Evolutionary conservation across 805 yeast species (phyloP), one percentile per base, ranked within the genome.

Genomic region (Wickerhamiella lipophila): DNA sequence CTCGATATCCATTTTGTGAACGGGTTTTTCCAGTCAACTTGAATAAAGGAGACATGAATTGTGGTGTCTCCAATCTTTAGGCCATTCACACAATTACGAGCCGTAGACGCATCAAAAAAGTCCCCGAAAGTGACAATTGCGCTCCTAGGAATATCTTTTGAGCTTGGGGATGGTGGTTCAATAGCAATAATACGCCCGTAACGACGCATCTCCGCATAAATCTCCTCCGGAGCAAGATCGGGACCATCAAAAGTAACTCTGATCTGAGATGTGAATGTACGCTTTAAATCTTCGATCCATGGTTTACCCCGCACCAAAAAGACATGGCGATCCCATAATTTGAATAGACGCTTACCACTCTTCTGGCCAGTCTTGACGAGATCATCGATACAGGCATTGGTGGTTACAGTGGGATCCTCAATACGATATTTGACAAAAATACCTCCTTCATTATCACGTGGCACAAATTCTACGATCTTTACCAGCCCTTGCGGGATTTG

Each of bases 201-300:
- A 55, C 96, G 71, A 66, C 97, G 75, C 61, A 92, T 79, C 47
- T 86, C 65, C 1, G 83, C 73, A 57, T 88, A 89, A 47, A 88
- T 62, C 48, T 80, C 81, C 63, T 88, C 96, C 54, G 86, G 94
- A 0, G 82, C 73, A 51, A 89, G 65, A 5, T 78, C 71, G 0
- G 78, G 77, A 1, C 96, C 96, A 55, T 81, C 86, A 60, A 81
- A 88, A 23, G 72, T 70, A 4, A 89, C 78, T 49, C 75, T 73
- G 21, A 92, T 64, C 12, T 70, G 69, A 7, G 72, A 65, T 48
- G 81, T 77, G 7, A 95, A 94, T 54, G 73, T 75, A 53, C 96
- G 68, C 56, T 84, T 75, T 62, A 92, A 69, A 61, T 92, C 98
- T 66, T 89, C 97, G 52, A 92, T 82, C 96, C 96, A 89, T 0